Evolutionary conservation across 163 green algal genomes (phyloP).

Genomic region (Coccomyxa subellipsoidea): DNA sequence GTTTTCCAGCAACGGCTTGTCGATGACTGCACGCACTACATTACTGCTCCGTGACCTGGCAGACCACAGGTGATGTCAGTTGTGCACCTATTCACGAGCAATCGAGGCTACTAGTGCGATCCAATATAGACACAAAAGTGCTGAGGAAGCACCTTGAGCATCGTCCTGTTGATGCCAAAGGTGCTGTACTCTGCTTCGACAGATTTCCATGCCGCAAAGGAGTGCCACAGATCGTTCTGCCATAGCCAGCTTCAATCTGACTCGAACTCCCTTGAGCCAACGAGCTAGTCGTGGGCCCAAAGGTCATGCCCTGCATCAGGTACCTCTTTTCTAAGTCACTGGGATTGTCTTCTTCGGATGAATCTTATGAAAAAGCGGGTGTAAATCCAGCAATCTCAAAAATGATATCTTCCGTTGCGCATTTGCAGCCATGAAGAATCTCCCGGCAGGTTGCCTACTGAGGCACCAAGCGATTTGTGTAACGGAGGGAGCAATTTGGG

Average conservation of each 20-base stretch:
- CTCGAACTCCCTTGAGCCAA: neutral
- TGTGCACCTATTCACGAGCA: too few relatives aligned
- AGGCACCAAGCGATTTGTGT: neutral
- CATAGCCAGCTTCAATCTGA: neutral
- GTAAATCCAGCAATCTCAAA: neutral
- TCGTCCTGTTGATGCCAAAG: neutral
- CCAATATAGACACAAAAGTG: neutral
- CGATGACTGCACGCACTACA: constrained; percentile 15
- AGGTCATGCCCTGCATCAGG: neutral
- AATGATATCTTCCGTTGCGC: neutral
- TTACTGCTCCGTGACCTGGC: neutral
- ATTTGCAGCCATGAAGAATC: neutral
- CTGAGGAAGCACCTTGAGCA: neutral
- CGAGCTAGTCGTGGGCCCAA: neutral
- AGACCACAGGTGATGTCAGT: neutral
- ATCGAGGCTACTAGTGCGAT: neutral
- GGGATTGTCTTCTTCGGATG: neutral
- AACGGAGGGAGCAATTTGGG: neutral
- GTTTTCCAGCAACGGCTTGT: constrained; percentile 31
- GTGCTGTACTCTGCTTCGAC: neutral
- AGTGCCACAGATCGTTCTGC: neutral
- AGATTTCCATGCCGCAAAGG: neutral
- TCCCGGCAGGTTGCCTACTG: neutral
- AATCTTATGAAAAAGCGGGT: neutral
- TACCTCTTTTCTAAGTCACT: neutral